Evolutionary conservation across 2,329 filamentous ascomycete genomes (phyloP).

Genomic region (Lasiodiplodia hormozganensis): DNA sequence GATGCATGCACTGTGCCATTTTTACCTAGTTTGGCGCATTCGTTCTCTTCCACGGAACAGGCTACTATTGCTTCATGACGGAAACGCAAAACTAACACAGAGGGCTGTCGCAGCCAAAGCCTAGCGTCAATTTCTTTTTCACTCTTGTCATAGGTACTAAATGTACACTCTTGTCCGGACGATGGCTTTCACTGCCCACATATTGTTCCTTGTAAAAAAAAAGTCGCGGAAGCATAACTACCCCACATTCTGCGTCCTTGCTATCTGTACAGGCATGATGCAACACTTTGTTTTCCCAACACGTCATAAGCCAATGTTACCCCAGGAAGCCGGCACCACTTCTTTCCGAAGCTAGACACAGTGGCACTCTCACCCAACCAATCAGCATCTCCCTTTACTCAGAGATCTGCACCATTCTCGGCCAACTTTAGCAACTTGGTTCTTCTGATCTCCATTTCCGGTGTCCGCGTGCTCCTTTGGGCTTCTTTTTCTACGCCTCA

Average conservation of each 20-base stretch:
- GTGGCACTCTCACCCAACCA: neutral
- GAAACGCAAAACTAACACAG: too few species aligned
- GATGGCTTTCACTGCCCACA: too few species aligned
- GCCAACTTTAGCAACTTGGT: neutral
- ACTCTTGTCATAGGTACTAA: neutral
- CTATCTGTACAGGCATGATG: neutral
- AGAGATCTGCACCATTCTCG: neutral
- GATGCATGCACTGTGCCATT: too few species aligned
- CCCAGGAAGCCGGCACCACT: neutral
- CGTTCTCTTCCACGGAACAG: too few species aligned
- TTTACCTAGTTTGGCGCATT: too few species aligned
- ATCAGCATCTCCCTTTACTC: conserved; percentile 7
- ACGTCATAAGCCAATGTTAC: conserved; percentile 16
- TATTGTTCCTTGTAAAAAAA: neutral
- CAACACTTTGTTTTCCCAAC: neutral
- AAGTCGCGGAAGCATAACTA: too few species aligned
- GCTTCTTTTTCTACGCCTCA: neutral
- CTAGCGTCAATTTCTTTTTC: too few species aligned
- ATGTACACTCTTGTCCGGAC: neutral
- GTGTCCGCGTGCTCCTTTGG: neutral
- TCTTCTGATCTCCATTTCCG: neutral
- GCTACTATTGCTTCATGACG: too few species aligned
- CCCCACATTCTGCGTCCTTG: too few species aligned
- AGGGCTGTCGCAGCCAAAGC: too few species aligned
- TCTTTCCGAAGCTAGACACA: neutral